Evolutionary conservation across 2,329 filamentous ascomycete genomes (phyloP), one percentile per base, ranked within the genome.

Genomic region (Aspergillus latus): DNA sequence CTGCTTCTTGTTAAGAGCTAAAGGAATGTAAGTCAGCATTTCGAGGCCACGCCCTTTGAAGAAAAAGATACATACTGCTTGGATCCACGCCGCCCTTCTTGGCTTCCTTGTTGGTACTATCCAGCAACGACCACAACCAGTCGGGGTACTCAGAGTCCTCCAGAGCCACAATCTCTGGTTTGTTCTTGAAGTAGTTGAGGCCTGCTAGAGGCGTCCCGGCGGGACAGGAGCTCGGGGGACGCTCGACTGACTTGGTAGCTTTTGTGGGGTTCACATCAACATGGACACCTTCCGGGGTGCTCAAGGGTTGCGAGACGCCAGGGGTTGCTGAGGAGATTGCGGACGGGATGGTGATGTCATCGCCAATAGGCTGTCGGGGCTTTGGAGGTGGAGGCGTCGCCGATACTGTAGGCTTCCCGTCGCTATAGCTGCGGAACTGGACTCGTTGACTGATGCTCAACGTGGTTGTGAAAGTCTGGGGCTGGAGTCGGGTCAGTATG

Each of bases 101-200:
- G n/a, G 65, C 63, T 28, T 71, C 61, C 49, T 69, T 71, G 54
- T 65, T 68, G n/a, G 64, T 54, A 53, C 72, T 67, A 49, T 76
- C 74, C 56, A 78, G 60, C 56, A 80, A 63, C 4, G 62, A 67
- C 77, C 77, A 80, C 52, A 80, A 59, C 77, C 77, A 80, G 11
- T 77, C 73, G 11, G 77, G 77, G 60, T 80, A 80, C 60, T 79
- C 77, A 42, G 71, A 68, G 59, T 80, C 77, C 54, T 79, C 76
- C 64, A 72, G 59, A 10, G 77, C 77, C 49, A 77, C 52, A 26
- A 78, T 59, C 37, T 76, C 73, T 6, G 75, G 71, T 58, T 78
- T 76, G 62, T 77, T 77, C 64, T 79, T 79, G 54, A 75, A 72
- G 63, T 79, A 79, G 57, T 76, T 77, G 45, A 80, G 66, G 11